A percentile compares a stretch with the other conserved stretches of the same genome.
Conservation (phyloP, 805 yeast genomes). For the Kregervanrija delftensis region DNA sequence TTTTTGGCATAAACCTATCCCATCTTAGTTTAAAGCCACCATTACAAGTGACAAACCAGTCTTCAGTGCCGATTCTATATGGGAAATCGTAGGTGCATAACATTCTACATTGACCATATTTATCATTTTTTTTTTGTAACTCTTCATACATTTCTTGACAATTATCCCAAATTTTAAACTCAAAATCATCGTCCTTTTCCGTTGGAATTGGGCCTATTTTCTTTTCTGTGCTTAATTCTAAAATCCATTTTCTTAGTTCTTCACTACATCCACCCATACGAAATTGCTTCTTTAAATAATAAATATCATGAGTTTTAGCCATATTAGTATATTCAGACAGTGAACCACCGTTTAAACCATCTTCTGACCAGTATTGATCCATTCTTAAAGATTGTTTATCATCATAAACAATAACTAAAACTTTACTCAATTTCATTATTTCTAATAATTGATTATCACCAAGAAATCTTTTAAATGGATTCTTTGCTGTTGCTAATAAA, state of each 20-base stretch:
- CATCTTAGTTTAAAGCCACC: conserved; percentile 39
- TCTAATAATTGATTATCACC: conserved; percentile 39
- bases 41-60: conserved; percentile 34
- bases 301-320: conserved; percentile 10
- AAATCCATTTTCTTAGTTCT: conserved; percentile 37
- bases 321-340: conserved; percentile 13
- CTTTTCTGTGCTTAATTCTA: conserved; percentile 27
- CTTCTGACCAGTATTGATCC: conserved; percentile 36
- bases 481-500: conserved; percentile 35
- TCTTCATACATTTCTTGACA: conserved; percentile 35
- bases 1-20: conserved; percentile 39
- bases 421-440: conserved; percentile 31
- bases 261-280: conserved; percentile 32
- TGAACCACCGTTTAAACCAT: conserved; percentile 30
- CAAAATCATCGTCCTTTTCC: conserved; percentile 15
- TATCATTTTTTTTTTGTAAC: conserved; percentile 23
- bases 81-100: conserved; percentile 41
- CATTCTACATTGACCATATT: conserved; percentile 36
- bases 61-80: conserved; percentile 37
- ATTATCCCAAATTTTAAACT: conserved; percentile 31
- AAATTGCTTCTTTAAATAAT: conserved; percentile 33
- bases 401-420: conserved; percentile 37
- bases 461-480: conserved; percentile 36
- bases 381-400: conserved; percentile 39
- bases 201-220: conserved; percentile 30